Base-by-base conservation (phyloP, 2,329 filamentous ascomycete genomes). In the Aureobasidium sp. region DNA sequence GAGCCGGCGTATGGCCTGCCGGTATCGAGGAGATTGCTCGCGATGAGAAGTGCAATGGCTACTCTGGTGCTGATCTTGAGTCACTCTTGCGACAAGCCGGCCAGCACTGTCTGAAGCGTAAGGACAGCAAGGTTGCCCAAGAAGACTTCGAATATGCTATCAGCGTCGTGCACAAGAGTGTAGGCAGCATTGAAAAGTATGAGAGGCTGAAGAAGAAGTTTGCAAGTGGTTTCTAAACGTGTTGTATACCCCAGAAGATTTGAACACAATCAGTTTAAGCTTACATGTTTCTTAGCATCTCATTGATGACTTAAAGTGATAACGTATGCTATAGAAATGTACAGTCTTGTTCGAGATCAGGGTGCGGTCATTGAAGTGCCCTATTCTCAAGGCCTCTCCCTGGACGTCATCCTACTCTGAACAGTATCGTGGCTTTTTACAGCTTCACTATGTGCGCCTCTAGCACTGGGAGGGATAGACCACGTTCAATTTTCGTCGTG, bases 21-120 rank as follows among this genome's bases (percentile, higher is more conserved):
- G 60, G 48, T n/a, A 61, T 58, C 34, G 66, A 67, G 5, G 75
- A 76, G 3, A 80, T 96, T 5, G 93, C 90, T 0, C 79, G 83
- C 36, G 86, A 88, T 62, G 63, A 70, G 9, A 78, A 85, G 12
- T 97, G 92, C 72, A 79, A 83, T 10, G 85, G 89, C 27, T 97
- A 93, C 73, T 93, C 88, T 59, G 86, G 86, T 67, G 86, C 86
- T 0, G 86, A 88, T 76, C 69, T 88, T 57, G 81, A 81, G 15
- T 81, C 80, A 61, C 69, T 88, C 66, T 68, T 87, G 17, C 75
- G 83, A 13, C 80, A 83, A 66, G 86, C 86, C 10, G 84, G 81
- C 32, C 80, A 84, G 69, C 75, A 77, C 51, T 83, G 84, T 36
- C 77, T 86, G 44, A 77, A 78, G 66, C 71, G 81, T 15, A 71